Percentiles rank a stretch among this genome's conserved stretches.
These are phyloP conservation scores for Phyllachora maydis DNA, from an alignment of 2,329 filamentous ascomycete genomes.

Conservation along the genomic window DNA sequence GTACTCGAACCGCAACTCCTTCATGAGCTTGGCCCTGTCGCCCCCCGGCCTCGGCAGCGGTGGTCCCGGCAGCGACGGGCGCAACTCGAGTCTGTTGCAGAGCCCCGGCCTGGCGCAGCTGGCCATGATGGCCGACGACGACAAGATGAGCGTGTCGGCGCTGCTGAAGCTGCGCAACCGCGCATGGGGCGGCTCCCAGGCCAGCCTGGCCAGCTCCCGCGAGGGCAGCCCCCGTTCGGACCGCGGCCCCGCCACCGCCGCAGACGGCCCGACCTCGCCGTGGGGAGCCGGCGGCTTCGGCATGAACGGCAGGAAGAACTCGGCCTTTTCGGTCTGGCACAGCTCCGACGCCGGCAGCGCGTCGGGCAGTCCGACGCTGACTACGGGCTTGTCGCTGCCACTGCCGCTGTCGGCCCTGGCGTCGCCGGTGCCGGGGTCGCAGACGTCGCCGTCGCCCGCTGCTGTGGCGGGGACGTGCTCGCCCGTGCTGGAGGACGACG, in stretches of 20 bases:
- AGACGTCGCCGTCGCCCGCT: slow-evolving; percentile 6
- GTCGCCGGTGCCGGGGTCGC: slow-evolving; percentile 1
- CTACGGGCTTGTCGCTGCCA: slow-evolving; percentile 13
- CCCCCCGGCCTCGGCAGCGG: slow-evolving; percentile 6
- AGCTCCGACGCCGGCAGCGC: slow-evolving; percentile 24
- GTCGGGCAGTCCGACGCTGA: slow-evolving; percentile 28
- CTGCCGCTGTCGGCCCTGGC: slow-evolving; percentile 3
- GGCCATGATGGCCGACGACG: slow-evolving; percentile 43
- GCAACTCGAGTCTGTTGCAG: slow-evolving; percentile 23
- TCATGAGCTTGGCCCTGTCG: slow-evolving; percentile 51
- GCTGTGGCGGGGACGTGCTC: slow-evolving; percentile 10
- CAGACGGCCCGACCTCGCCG: slow-evolving; percentile 23
- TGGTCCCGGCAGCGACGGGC: slow-evolving; percentile 14
- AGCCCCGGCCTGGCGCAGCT: slow-evolving; percentile 64
- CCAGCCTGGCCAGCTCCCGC: slow-evolving; percentile 42
- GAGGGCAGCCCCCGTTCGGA: slow-evolving; percentile 29
- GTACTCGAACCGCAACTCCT: slow-evolving; percentile 84
- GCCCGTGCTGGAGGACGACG: slow-evolving; percentile 19
- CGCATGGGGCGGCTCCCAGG: slow-evolving; percentile 67
- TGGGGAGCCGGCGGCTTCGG: slow-evolving; percentile 9
- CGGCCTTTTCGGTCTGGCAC: slow-evolving; percentile 23
- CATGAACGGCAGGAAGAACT: slow-evolving; percentile 23
- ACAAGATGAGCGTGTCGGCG: slow-evolving; percentile 53
- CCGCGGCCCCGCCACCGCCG: slow-evolving; percentile 14
- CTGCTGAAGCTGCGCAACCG: slow-evolving; percentile 52